Evolutionary conservation across 2,329 filamentous ascomycete species (phyloP).

Genomic region (Chrysoporthe cubensis): DNA sequence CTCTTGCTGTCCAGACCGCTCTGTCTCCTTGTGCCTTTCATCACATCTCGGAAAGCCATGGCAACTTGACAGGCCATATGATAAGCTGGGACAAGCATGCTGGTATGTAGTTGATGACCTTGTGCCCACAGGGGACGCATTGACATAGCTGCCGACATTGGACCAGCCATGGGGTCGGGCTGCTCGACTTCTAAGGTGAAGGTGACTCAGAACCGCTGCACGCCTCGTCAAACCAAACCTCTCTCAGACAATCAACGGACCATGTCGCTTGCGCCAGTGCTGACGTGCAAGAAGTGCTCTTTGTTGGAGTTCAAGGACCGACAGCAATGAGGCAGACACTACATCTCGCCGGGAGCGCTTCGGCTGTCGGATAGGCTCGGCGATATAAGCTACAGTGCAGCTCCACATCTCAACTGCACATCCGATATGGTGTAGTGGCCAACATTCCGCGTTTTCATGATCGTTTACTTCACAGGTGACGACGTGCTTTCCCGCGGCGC

Average conservation of each 20-base stretch:
- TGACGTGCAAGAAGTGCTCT: not conserved
- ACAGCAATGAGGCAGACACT: not conserved
- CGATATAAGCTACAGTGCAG: not conserved
- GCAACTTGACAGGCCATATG: not conserved
- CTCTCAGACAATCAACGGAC: not conserved
- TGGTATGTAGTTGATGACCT: not conserved
- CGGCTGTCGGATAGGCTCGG: not conserved
- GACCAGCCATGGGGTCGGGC: not conserved
- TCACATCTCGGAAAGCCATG: not conserved
- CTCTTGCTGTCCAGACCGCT: not conserved
- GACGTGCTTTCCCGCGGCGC: constrained; percentile 26
- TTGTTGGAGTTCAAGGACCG: not conserved
- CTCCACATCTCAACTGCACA: not conserved
- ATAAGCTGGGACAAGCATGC: not conserved
- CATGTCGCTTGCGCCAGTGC: not conserved
- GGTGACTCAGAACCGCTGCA: not conserved
- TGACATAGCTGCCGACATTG: not conserved
- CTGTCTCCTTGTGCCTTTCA: not conserved
- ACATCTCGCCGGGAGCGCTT: too few relatives aligned
- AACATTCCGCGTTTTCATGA: constrained; percentile 30
- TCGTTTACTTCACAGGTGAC: not conserved
- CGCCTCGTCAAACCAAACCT: not conserved
- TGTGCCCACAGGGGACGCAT: too few relatives aligned
- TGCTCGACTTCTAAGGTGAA: not conserved
- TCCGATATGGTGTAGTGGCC: constrained; percentile 30